These are phyloP conservation scores for Penicillium palitans DNA, from an alignment of 2,329 filamentous ascomycete genomes.

Conservation along the genomic window DNA sequence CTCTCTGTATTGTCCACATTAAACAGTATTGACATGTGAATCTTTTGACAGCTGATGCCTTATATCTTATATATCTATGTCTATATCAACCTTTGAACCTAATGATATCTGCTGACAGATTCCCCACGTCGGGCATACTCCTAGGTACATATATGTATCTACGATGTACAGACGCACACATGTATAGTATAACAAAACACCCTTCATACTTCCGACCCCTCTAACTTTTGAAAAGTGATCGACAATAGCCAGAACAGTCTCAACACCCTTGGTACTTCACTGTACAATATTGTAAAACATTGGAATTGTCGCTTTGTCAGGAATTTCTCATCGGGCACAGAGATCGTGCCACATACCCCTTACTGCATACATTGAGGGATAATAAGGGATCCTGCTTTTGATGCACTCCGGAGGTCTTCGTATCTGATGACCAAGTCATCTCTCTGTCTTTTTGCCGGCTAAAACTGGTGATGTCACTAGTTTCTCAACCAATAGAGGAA, in stretches of 20 bases:
- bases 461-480: not conserved
- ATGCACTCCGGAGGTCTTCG: not conserved
- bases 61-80: not conserved
- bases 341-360: not conserved
- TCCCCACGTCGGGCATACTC: not conserved
- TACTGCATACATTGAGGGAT: not conserved
- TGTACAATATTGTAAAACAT: not conserved
- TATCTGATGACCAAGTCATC: slow-evolving; percentile 1
- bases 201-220: not conserved
- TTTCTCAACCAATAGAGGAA: not conserved
- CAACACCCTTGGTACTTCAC: not conserved
- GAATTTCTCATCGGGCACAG: not conserved
- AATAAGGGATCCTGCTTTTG: not conserved
- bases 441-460: not conserved
- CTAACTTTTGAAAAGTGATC: not conserved
- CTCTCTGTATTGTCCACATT: not conserved
- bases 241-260: not conserved
- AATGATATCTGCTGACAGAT: not conserved
- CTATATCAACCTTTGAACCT: not conserved
- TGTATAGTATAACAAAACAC: not conserved
- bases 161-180: no score
- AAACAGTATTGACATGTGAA: not conserved
- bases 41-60: not conserved
- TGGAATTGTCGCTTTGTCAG: not conserved
- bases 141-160: not conserved